phyloP scores from a whole-genome alignment of 768 basidiomycete genomes.

The Russula lepida region DNA sequence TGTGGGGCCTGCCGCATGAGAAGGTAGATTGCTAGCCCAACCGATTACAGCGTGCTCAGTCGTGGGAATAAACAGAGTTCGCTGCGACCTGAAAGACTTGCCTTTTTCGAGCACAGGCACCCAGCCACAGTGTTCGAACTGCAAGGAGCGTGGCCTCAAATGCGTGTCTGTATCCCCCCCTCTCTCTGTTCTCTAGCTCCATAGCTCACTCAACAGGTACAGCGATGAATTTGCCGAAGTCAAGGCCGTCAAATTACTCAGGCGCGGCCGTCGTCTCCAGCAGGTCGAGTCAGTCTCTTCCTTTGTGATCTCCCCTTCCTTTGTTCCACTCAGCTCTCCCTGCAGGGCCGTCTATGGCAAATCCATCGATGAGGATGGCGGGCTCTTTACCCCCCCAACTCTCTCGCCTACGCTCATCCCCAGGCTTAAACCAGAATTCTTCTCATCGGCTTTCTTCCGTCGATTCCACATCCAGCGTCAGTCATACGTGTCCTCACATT shows the following conservation, averaged over 20 bases:
- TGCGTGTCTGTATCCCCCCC: constrained; percentile 69
- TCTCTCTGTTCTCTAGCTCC: not conserved
- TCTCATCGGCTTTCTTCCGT: constrained; percentile 76
- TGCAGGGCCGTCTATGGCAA: constrained; percentile 73
- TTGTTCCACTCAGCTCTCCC: constrained; percentile 12
- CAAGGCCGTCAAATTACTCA: constrained; percentile 79
- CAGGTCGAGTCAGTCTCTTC: constrained; percentile 64
- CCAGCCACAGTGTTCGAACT: constrained; percentile 70
- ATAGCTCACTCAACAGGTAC: constrained; percentile 16
- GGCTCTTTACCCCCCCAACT: constrained; percentile 28
- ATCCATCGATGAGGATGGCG: constrained; percentile 38
- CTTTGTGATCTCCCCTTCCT: constrained; percentile 5
- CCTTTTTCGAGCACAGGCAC: constrained; percentile 39
- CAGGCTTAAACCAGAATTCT: constrained; percentile 67
- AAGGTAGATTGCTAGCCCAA: constrained; percentile 36
- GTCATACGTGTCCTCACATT: constrained; percentile 6
- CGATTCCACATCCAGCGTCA: constrained; percentile 80
- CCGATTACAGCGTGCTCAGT: not conserved
- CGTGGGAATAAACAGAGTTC: constrained; percentile 52
- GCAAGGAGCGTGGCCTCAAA: constrained; percentile 79
- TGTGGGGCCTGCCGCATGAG: constrained; percentile 91
- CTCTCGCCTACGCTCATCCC: constrained; percentile 55
- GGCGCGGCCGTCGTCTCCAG: constrained; percentile 70
- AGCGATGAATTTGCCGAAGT: constrained; percentile 91
- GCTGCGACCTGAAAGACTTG: constrained; percentile 87